Base-by-base conservation (phyloP, 176 grass and related monocot species). In the Echinochloa phyllopogon region DNA sequence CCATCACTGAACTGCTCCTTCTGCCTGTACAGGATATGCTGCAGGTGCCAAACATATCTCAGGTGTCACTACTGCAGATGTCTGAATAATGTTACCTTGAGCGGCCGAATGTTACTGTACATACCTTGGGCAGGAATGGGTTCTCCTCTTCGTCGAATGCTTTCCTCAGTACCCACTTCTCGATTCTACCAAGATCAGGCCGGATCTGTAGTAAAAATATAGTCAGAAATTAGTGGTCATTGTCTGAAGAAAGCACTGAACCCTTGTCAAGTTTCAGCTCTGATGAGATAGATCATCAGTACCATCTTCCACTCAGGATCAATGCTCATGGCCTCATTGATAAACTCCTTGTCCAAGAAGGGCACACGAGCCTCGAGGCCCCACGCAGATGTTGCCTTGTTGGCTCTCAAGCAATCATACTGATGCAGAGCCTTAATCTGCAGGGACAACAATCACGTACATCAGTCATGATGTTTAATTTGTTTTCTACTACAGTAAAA, bases 1-100 rank as follows among this genome's bases (percentile, higher is more conserved):
- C 93, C 95, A 45, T 98, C 95, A 56, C 93, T 98, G 78, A 98
- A 98, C 37, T 98, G 95, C 66, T 98, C 95, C 79, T 95, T 95
- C 74, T 98, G 89, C 68, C 91, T 95, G 49, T 98, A 93, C 44
- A 98, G 78, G 81, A 95, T 95, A 64, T 95, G 89, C 91, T 95
- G 82, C 87, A 72, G 58, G 29, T 36, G 43, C 24, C 48, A 66
- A 33, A 33, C 29, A 33, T 33, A 6, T n/a, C 21, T 2, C 18
- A 9, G 42, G 8, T 8, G 55, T 10, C 55, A 23, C 18, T n/a
- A 10, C 1, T 47, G 20, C 67, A 70, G 41, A 70, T 45, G 67
- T 58, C 56, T 72, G 20, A 24, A 76, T 79, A 33, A 33, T 33
- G 29, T 33, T 33, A 33, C 29, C 29, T 33, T 33, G 29, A 33